Evolutionary conservation across 306 rosid genomes (phyloP), one percentile per base, ranked within the genome.

Genomic region (Ochetophila trinervis): DNA sequence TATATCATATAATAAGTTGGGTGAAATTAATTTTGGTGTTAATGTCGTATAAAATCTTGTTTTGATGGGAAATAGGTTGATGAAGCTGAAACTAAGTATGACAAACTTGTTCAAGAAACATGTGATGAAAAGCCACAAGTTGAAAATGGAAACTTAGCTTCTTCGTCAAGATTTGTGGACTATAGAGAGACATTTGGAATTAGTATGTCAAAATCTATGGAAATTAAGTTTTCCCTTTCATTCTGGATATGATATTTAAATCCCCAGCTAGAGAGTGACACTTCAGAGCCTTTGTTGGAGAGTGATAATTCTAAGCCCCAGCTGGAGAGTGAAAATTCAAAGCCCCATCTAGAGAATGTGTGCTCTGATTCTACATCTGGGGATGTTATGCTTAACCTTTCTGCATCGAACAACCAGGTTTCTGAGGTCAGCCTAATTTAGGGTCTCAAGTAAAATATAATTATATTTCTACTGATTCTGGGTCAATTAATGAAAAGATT

Each of bases 401-500:
- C 96, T 83, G 76, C 82, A 54, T 68, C 92, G 18, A 76, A 83
- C 84, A 70, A 82, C 88, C 97, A 94, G 97, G 99, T 94, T 86
- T 85, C 90, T 90, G 99, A 94, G 95, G 96, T 94, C 96, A 72
- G 88, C 91, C 87, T 85, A 84, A 78, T 79, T 79, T 86, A 84
- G 99, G 97, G 88, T 83, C 81, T 84, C 88, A 86, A 86, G 90
- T 94, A 90, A 94, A 80, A 86, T 88, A 85, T 88, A 97, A 94
- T 90, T 90, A 87, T 90, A 83, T 94, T 88, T 90, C 96, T 94
- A 83, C 87, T 94, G 99, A 88, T 90, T 84, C 87, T 90, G 82
- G 88, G 84, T 88, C 97, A 88, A 88, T 90, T 94, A 90, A 94
- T 90, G 82, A 94, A 94, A 90, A 82, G 88, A 86, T 80, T 86